phyloP scores from a whole-genome alignment of 305 asterid species.

The Solanum hybrid region DNA sequence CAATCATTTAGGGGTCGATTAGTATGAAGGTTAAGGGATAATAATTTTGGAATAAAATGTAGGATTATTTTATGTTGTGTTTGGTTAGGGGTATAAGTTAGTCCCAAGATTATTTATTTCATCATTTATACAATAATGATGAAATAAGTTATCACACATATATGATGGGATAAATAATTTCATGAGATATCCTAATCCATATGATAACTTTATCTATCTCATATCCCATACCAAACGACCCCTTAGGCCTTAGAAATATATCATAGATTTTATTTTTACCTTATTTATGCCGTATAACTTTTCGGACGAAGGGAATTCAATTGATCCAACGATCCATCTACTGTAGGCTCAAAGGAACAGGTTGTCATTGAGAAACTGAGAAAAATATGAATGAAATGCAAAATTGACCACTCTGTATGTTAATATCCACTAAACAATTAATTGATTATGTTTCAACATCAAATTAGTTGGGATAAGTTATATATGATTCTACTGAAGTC shows the following conservation, averaged over 20 bases:
- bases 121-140: not conserved
- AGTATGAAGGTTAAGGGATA: not conserved
- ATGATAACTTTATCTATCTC: not conserved
- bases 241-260: not conserved
- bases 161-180: no score
- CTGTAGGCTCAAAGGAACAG: not conserved
- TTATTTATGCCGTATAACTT: not conserved
- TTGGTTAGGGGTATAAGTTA: not conserved
- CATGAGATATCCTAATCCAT: not conserved
- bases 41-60: no score
- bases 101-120: not conserved
- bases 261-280: not conserved
- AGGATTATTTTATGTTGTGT: no score
- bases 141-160: not conserved
- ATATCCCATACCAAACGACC: not conserved
- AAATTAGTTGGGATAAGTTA: not conserved
- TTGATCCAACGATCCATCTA: not conserved
- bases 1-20: not conserved
- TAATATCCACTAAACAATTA: not conserved
- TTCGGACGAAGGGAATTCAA: not conserved
- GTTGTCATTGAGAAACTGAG: not conserved
- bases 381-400: not conserved
- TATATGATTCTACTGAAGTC: not conserved
- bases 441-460: not conserved
- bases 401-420: not conserved